Conservation (phyloP, 2,329 filamentous ascomycete genomes). For the Thelonectria blattea region DNA sequence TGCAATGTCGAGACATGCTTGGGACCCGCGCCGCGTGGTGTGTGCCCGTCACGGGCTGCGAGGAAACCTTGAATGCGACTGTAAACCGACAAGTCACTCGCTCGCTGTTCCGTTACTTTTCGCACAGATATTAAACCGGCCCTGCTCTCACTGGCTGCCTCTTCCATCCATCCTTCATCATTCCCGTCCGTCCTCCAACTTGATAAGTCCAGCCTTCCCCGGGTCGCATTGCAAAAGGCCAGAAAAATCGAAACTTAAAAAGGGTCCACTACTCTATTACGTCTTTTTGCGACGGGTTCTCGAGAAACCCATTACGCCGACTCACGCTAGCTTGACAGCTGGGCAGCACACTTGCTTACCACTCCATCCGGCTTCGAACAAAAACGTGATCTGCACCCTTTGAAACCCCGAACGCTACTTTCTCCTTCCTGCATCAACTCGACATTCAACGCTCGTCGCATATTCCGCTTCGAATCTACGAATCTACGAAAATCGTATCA, state of each 20-base stretch:
- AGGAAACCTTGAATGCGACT: no score
- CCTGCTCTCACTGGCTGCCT: not conserved
- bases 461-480: not conserved
- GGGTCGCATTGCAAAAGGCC: not conserved
- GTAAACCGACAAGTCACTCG: not conserved
- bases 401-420: not conserved
- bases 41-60: no score
- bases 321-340: not conserved
- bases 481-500: slow-evolving; percentile 9
- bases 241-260: no score
- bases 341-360: not conserved
- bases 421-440: not conserved
- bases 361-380: not conserved
- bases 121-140: not conserved
- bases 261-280: not conserved
- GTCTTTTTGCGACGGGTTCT: not conserved
- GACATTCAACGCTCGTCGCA: not conserved
- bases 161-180: not conserved
- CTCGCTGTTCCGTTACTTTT: not conserved
- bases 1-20: not conserved
- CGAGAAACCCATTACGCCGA: not conserved
- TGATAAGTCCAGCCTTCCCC: not conserved
- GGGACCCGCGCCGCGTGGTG: not conserved
- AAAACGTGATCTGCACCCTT: not conserved
- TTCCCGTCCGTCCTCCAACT: not conserved